phyloP scores from a whole-genome alignment of 1,139 yeast species.

The Spathaspora sp. region DNA sequence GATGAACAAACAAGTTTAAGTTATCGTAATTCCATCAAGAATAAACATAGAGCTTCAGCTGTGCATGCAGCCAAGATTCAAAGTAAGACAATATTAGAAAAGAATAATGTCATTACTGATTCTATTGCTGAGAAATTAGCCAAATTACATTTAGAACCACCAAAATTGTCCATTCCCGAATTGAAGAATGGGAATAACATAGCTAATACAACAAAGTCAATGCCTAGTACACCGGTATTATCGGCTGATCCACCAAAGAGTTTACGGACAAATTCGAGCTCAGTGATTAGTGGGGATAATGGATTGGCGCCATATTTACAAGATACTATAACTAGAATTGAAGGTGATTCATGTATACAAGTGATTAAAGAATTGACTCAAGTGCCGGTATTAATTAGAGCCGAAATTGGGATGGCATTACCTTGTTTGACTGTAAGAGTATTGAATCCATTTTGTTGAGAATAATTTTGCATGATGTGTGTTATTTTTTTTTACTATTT shows the following conservation, averaged over 20 bases:
- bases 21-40: slow-evolving; percentile 74
- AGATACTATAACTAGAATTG: slow-evolving; percentile 55
- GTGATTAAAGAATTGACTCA: slow-evolving; percentile 75
- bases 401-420: slow-evolving; percentile 91
- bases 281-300: slow-evolving; percentile 22
- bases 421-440: slow-evolving; percentile 94
- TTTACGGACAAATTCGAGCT: slow-evolving; percentile 25
- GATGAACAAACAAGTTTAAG: slow-evolving; percentile 80
- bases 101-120: slow-evolving; percentile 34
- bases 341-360: slow-evolving; percentile 67
- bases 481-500: background rate
- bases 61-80: slow-evolving; percentile 65
- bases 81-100: slow-evolving; percentile 34
- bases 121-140: slow-evolving; percentile 49
- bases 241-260: slow-evolving; percentile 23
- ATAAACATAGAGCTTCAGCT: slow-evolving; percentile 74
- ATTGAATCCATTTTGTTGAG: slow-evolving; percentile 71
- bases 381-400: slow-evolving; percentile 83
- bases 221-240: slow-evolving; percentile 31
- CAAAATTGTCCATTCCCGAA: slow-evolving; percentile 46
- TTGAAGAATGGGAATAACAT: slow-evolving; percentile 6
- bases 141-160: slow-evolving; percentile 52
- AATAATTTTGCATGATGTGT: background rate
- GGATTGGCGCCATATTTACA: slow-evolving; percentile 59
- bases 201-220: slow-evolving; percentile 19